A percentile compares a stretch with the other conserved stretches of the same genome.
These are phyloP conservation scores for Boletus pseudopeckii DNA, from an alignment of 768 basidiomycete genomes.

Conservation along the genomic window DNA sequence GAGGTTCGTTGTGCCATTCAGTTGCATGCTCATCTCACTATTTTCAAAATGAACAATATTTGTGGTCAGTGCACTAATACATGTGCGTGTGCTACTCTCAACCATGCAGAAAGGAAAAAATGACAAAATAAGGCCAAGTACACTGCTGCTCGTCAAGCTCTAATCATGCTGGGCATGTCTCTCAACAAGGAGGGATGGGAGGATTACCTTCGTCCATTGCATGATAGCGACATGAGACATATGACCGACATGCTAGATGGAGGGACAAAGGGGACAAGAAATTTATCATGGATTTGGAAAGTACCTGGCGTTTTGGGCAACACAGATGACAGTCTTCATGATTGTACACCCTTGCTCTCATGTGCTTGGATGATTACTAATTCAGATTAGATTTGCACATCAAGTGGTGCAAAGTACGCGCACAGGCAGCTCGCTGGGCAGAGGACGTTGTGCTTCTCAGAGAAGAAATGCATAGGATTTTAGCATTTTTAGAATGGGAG, in stretches of 20 bases:
- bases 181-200: no score
- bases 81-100: background rate
- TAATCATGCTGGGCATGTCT: background rate
- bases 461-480: background rate
- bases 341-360: background rate
- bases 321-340: background rate
- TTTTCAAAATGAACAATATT: background rate
- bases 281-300: background rate
- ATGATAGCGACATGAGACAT: no score
- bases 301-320: background rate
- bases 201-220: background rate
- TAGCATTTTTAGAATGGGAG: background rate
- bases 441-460: background rate
- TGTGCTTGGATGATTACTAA: background rate
- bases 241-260: no score
- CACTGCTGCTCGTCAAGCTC: background rate
- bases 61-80: background rate
- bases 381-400: background rate
- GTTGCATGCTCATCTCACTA: background rate
- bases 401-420: background rate
- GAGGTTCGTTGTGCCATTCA: background rate
- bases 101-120: background rate
- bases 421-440: slow-evolving; percentile 32
- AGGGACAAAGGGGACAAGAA: background rate
- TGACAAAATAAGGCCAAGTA: background rate